Evolutionary conservation across 1,139 yeast species (phyloP).

Genomic region (Zygoascus hellenicus): DNA sequence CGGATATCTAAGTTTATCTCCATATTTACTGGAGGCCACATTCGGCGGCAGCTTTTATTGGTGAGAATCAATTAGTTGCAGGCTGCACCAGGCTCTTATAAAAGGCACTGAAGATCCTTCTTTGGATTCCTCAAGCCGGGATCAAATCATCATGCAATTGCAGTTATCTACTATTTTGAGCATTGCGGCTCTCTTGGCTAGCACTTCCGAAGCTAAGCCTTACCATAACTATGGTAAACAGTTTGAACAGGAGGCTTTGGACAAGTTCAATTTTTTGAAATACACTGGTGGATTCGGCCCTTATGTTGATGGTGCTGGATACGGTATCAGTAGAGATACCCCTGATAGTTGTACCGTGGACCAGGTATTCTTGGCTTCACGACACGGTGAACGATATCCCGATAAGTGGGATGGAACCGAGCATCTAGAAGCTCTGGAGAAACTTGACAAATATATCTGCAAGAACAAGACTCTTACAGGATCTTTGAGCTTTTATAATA

Average conservation of each 20-base stretch:
- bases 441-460: constrained; percentile 14
- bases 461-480: constrained; percentile 28
- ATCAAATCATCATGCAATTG: too few relatives aligned
- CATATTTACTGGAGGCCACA: too few relatives aligned
- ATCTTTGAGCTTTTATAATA: constrained; percentile 36
- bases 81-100: too few relatives aligned
- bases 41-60: too few relatives aligned
- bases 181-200: background rate
- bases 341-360: constrained; percentile 53
- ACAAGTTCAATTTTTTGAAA: constrained; percentile 31
- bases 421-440: constrained; percentile 18
- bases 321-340: constrained; percentile 38
- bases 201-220: background rate
- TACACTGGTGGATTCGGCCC: constrained; percentile 45
- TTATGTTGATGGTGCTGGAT: constrained; percentile 38
- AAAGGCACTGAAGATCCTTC: too few relatives aligned
- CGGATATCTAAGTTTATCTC: too few relatives aligned
- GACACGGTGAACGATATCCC: constrained; percentile 75
- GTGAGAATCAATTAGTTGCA: too few relatives aligned
- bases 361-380: constrained; percentile 55
- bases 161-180: too few relatives aligned
- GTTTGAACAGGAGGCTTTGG: constrained; percentile 26
- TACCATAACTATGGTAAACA: constrained; percentile 6
- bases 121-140: too few relatives aligned
- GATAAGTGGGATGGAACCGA: constrained; percentile 20